Base-by-base conservation (phyloP, 2,329 filamentous ascomycete species). In the Aspergillus fischeri region DNA sequence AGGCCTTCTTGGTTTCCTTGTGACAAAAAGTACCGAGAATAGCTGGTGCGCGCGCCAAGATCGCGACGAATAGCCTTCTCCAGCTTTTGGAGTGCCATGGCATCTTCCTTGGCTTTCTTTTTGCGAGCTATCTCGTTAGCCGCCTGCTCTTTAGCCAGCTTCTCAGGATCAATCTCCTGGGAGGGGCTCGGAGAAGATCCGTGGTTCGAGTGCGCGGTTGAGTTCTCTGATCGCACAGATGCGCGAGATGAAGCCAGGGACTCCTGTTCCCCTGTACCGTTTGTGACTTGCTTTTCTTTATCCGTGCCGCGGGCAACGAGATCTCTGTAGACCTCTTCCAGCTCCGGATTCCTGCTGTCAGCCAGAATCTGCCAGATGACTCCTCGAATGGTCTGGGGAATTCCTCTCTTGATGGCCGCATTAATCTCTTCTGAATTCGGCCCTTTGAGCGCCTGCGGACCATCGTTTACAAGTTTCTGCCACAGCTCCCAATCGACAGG, bases 401-500 rank as follows among this genome's bases (percentile, higher is more conserved):
- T 99, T 32, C 94, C 94, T 42, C 88, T 90, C 51, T 93, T 90
- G 65, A 99, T 97, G 24, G 94, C 92, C 63, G 83, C 86, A 70
- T 93, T 96, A 56, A 99, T 79, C 71, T 97, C 92, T 67, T 95
- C 91, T 0, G 93, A 83, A 68, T 92, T 96, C 3, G 91, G 92
- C 58, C 91, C 86, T 10, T 91, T 89, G 51, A 97, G 89, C 9
- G 91, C 93, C 28, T 91, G 86, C 17, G 92, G 92, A 0, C 94
- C 94, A 77, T 97, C 91, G 64, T 97, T 95, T 35, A 99, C 94
- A 3, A 99, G 89, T 25, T 89, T 86, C 71, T 99, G 93, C 94
- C 94, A 99, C 42, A 99, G 78, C 73, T 99, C 94, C 94, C 94
- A 99, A 70, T 99, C 92, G n/a, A 99, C 94, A 25, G 90, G 87